Base-by-base conservation (phyloP, 805 yeast genomes). In the Saturnispora quitensis region DNA sequence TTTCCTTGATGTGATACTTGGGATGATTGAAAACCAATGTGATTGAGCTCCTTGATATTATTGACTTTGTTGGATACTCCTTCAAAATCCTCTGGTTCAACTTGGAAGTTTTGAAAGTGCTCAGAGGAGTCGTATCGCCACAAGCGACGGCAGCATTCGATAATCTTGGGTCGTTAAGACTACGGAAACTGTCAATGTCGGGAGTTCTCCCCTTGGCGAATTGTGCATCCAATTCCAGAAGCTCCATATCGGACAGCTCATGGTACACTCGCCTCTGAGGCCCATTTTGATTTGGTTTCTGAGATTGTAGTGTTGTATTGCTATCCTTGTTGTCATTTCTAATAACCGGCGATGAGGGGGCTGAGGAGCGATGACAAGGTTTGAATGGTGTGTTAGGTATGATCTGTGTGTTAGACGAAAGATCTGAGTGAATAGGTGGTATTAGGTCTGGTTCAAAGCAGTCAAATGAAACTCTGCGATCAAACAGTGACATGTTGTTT, bases 221-320 rank as follows among this genome's bases (percentile, higher is more conserved):
- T 57, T 78, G 82, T 1, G 77, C 73, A 61, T 78, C 84, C 54
- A 78, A 64, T 12, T 76, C 78, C 64, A 77, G 61, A 52, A 78
- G 66, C 61, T 78, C 82, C 52, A 75, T 79, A 60, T 75, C 71
- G 15, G 81, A 69, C 80, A 78, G 73, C 15, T 70, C 78, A 34
- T 74, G 69, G 56, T 74, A 73, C 45, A 77, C 72, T 56, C 52
- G 77, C 75, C 50, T 22, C n/a, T 40, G 44, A 40, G 28, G 22
- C 44, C 44, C 33, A 38, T 38, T 38, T 38, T 38, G 42, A 38
- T 38, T 38, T 18, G 42, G 17, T 77, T 63, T 27, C 76, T 55
- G 24, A 58, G 54, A 45, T 50, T 40, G 52, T 50, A 47, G 20
- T 52, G 57, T 15, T 38, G 47, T n/a, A 51, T 47, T 42, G 50